Evolutionary conservation across 2,329 filamentous ascomycete species (phyloP), one percentile per base, ranked within the genome.

Genomic region (Knoxdaviesia proteae): DNA sequence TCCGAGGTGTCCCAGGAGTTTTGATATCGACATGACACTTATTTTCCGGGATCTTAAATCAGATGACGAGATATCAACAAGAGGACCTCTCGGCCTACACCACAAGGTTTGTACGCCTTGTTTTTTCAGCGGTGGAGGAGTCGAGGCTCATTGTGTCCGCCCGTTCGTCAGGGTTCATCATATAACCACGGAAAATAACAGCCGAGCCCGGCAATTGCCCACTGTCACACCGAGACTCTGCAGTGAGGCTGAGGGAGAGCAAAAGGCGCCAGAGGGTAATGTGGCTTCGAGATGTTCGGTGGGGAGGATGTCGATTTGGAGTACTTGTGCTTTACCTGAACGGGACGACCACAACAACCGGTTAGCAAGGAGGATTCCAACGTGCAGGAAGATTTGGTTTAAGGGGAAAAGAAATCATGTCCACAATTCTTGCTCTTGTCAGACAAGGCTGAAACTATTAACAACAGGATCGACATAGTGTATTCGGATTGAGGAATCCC

Each of bases 401-500:
- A 41, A 3, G 8, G 11, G 34, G 9, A 20, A 41, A n/a, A 32
- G 39, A 40, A 49, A 49, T 43, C 42, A 47, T 48, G 40, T 42
- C 54, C 45, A 56, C 20, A 20, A 20, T 20, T 20, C 20, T 20
- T 20, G 20, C 53, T 63, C 60, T 56, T 61, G 63, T 75, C 71
- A 75, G 71, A 75, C 71, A 75, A 75, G 71, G 71, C 71, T 75
- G 71, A 76, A 75, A 75, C 71, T 70, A 59, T 56, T 54, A 57
- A 60, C 64, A 67, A 68, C 64, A 61, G 60, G 64, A 61, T 76
- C 71, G 64, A 76, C 71, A 76, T 74, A 47, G 55, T 71, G 51
- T 74, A 62, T 76, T 76, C 69, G 67, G 71, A 60, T 73, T 69
- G 71, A 76, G 71, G 71, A 76, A 76, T 76, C 69, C 71, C 69